Evolutionary conservation across 1,284 basidiomycete species (phyloP).

Genomic region (Ceratobasidium papillatum): DNA sequence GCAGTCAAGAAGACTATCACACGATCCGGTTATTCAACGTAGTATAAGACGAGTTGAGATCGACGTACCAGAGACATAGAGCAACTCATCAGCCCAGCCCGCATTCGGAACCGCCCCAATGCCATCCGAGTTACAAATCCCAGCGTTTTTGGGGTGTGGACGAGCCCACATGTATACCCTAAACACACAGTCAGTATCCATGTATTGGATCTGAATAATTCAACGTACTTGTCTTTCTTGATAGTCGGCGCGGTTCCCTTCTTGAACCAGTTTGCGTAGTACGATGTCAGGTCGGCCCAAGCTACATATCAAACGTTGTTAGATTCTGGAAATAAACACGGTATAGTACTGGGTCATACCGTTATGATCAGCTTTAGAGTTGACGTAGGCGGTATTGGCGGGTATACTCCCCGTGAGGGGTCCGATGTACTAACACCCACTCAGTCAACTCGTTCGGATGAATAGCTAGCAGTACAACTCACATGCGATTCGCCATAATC

Average conservation of each 20-base stretch:
- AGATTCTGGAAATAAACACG: background rate
- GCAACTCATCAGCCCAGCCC: background rate
- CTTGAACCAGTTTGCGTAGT: constrained; percentile 42
- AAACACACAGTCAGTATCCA: background rate
- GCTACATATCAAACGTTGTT: background rate
- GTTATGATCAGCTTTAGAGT: background rate
- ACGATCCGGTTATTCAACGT: background rate
- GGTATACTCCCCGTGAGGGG: constrained; percentile 31
- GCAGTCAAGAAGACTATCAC: constrained; percentile 15
- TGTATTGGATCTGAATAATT: background rate
- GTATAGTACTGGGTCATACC: background rate
- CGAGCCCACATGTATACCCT: constrained; percentile 54
- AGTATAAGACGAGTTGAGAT: background rate
- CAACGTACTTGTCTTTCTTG: constrained; percentile 48
- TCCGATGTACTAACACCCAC: constrained; percentile 26
- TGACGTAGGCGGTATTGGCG: background rate
- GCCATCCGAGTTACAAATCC: background rate
- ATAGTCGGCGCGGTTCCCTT: constrained; percentile 45
- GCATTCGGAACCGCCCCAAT: constrained; percentile 7
- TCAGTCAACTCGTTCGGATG: background rate
- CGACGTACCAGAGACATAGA: constrained; percentile 18
- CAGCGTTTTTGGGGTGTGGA: constrained; percentile 53
- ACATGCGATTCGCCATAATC: constrained; percentile 39
- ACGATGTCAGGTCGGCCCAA: constrained; percentile 30
- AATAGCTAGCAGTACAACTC: background rate